A percentile compares a stretch with the other conserved stretches of the same genome.
phyloP scores from a whole-genome alignment of 2,329 filamentous ascomycete species.

The Sarocladiaceae sp. region DNA sequence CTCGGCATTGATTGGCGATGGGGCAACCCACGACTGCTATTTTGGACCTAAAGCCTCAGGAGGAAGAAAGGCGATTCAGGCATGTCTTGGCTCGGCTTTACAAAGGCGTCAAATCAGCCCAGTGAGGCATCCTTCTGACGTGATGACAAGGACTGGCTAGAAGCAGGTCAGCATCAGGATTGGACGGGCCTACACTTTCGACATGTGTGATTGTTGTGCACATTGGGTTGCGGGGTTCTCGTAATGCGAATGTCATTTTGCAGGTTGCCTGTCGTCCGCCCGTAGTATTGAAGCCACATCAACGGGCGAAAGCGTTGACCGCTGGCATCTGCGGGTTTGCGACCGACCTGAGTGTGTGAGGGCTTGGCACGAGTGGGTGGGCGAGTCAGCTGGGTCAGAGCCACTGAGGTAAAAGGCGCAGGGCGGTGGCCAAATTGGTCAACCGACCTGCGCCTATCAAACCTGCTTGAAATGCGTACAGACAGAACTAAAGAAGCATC shows the following conservation, averaged over 20 bases:
- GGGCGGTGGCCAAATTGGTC: constrained; percentile 7
- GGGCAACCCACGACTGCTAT: not conserved
- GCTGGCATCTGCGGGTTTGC: not conserved
- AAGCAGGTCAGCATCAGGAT: not conserved
- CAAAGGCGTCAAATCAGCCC: not conserved
- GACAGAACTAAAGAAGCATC: not conserved
- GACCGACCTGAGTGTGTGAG: not conserved
- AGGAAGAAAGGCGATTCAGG: constrained; percentile 1
- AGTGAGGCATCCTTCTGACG: not conserved
- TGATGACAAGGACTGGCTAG: not conserved
- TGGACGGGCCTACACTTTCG: not conserved
- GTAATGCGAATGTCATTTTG: not conserved
- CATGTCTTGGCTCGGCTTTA: not conserved
- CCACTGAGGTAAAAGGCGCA: constrained; percentile 9
- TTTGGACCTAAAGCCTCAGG: not conserved
- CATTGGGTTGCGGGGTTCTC: too few species aligned
- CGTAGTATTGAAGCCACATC: too few species aligned
- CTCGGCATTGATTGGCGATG: too few species aligned
- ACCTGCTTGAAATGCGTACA: not conserved
- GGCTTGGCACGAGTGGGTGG: constrained; percentile 3
- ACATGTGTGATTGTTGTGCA: too few species aligned
- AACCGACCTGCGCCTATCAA: not conserved
- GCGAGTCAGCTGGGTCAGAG: constrained; percentile 4
- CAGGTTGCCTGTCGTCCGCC: too few species aligned
- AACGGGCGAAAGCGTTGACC: not conserved